Percentiles rank a stretch among this genome's conserved stretches.
Conservation (phyloP, 192 early-diverging fungal species). For the Coemansia sp. region DNA sequence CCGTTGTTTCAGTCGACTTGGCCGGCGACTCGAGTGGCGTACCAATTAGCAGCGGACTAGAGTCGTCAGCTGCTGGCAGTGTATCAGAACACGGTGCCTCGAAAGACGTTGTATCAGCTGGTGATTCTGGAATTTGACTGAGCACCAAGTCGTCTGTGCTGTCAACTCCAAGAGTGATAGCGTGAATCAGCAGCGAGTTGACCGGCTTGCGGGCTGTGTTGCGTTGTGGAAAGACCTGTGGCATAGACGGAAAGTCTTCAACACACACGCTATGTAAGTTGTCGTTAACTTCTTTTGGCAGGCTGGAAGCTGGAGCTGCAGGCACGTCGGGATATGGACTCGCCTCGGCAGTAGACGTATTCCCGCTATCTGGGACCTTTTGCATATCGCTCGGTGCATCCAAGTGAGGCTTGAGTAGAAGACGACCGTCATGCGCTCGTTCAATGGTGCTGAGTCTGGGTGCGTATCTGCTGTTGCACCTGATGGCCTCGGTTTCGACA, state of each 20-base stretch:
- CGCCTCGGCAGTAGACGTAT: neutral
- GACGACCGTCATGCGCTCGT: conserved; percentile 32
- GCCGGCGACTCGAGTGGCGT: conserved; percentile 39
- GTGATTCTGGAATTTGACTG: neutral
- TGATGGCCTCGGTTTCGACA: conserved; percentile 22
- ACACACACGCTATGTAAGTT: neutral
- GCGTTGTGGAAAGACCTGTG: neutral
- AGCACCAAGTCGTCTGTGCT: neutral
- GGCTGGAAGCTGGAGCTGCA: neutral
- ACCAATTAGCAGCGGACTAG: conserved; percentile 2
- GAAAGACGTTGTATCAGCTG: neutral
- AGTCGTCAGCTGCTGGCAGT: neutral
- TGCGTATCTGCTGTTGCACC: conserved; percentile 30
- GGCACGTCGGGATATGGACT: neutral
- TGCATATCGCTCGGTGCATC: conserved; percentile 1
- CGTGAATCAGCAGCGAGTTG: conserved; percentile 23
- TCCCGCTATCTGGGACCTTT: neutral
- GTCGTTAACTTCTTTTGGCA: neutral
- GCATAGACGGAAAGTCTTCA: conserved; percentile 16
- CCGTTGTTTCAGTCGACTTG: conserved; percentile 9
- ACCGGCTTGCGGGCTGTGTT: conserved; percentile 1
- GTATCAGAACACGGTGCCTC: neutral
- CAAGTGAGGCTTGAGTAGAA: conserved; percentile 15
- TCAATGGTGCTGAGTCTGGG: conserved; percentile 48
- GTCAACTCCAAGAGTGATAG: conserved; percentile 2